phyloP scores from a whole-genome alignment of 306 rosid species.

The Quercus gilva region DNA sequence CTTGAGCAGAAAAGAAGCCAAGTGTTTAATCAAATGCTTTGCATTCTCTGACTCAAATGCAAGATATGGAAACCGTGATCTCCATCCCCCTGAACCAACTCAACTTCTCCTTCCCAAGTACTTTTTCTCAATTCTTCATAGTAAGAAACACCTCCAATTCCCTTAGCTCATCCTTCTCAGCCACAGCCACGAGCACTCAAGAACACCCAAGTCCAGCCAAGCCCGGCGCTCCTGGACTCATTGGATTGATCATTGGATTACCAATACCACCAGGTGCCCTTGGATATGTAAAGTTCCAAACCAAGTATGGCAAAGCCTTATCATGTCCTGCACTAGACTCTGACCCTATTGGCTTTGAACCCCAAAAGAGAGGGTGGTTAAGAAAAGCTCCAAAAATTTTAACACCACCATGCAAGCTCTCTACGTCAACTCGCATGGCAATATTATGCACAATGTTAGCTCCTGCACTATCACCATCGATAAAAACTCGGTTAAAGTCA shows the following conservation, averaged over 20 bases:
- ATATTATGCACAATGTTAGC: slow-evolving; percentile 41
- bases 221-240: slow-evolving; percentile 31
- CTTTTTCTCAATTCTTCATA: slow-evolving; percentile 28
- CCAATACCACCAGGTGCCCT: slow-evolving; percentile 32
- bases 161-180: slow-evolving; percentile 21
- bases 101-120: slow-evolving; percentile 41
- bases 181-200: slow-evolving; percentile 27
- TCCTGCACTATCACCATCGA: slow-evolving; percentile 57
- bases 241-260: slow-evolving; percentile 37
- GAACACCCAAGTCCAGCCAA: slow-evolving; percentile 38
- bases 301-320: background rate
- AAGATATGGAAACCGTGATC: slow-evolving; percentile 31
- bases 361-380: slow-evolving; percentile 41
- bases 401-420: slow-evolving; percentile 31
- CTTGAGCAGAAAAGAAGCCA: slow-evolving; percentile 33
- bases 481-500: slow-evolving; percentile 21
- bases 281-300: slow-evolving; percentile 43
- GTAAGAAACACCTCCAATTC: slow-evolving; percentile 40
- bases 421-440: slow-evolving; percentile 44
- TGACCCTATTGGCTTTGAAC: slow-evolving; percentile 33
- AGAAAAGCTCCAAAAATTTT: slow-evolving; percentile 31
- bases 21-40: slow-evolving; percentile 6
- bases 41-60: background rate
- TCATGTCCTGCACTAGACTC: slow-evolving; percentile 10
- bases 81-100: slow-evolving; percentile 27